These are phyloP conservation scores for Ailanthus altissimus DNA, from an alignment of 345 rosid species.

Conservation along the genomic window DNA sequence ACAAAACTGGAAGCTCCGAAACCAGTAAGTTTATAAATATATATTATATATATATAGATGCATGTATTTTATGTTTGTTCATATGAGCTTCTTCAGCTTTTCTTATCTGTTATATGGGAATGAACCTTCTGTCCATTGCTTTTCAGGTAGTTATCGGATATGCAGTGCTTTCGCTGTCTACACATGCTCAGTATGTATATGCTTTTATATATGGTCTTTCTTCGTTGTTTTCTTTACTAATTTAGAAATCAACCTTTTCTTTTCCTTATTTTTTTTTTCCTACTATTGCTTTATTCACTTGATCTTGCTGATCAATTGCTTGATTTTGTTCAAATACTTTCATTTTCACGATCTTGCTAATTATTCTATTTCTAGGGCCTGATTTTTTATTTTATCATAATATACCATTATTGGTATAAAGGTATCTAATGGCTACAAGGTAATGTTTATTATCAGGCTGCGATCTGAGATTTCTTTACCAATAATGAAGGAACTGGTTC, in stretches of 20 bases:
- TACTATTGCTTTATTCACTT: neutral
- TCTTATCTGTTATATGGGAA: slow-evolving; percentile 13
- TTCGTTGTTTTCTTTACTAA: neutral
- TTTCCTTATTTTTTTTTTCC: neutral
- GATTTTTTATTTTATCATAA: neutral
- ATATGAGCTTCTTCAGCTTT: slow-evolving; percentile 8
- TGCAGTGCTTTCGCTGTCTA: slow-evolving; percentile 86
- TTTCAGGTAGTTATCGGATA: slow-evolving; percentile 90
- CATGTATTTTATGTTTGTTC: neutral
- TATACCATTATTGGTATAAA: neutral
- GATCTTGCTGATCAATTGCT: slow-evolving; percentile 9
- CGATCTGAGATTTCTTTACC: slow-evolving; percentile 96
- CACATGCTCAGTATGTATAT: slow-evolving; percentile 83
- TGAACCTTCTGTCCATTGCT: slow-evolving; percentile 19
- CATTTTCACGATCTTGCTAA: neutral
- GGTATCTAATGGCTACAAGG: slow-evolving; percentile 9
- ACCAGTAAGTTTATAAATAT: slow-evolving; percentile 60
- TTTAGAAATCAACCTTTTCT: neutral
- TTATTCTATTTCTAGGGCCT: slow-evolving; percentile 11
- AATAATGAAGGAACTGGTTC: slow-evolving; percentile 89
- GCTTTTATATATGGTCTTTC: slow-evolving; percentile 10
- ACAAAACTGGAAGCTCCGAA: slow-evolving; percentile 98
- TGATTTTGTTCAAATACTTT: neutral
- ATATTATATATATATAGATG: neutral
- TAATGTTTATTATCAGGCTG: slow-evolving; percentile 51